Percentiles rank a stretch among this genome's conserved stretches.
phyloP scores from a whole-genome alignment of 2,329 filamentous ascomycete genomes.

The Scytalidium sp. region DNA sequence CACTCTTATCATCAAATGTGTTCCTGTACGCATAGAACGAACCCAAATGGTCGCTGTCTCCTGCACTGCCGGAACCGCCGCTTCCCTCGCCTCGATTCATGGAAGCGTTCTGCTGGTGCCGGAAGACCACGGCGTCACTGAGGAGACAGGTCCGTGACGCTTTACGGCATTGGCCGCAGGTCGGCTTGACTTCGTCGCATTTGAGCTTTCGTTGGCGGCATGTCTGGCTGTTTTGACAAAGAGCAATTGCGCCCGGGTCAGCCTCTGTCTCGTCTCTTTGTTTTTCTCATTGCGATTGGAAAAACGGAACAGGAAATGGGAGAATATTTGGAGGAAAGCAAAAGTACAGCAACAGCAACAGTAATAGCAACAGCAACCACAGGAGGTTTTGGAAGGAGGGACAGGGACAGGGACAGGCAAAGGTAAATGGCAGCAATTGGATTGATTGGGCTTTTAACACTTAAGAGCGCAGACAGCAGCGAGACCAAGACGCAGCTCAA shows the following conservation, averaged over 20 bases:
- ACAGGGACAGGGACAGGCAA: too few species aligned
- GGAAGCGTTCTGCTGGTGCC: conserved; percentile 67
- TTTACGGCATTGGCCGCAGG: conserved; percentile 56
- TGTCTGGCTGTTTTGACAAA: conserved; percentile 38
- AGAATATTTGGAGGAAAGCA: not conserved
- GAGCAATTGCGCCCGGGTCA: conserved; percentile 9
- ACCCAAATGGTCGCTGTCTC: conserved; percentile 41
- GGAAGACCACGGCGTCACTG: conserved; percentile 61
- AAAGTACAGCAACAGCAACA: too few species aligned
- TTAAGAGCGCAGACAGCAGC: too few species aligned
- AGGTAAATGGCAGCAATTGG: too few species aligned
- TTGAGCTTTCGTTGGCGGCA: conserved; percentile 62
- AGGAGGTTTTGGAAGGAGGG: too few species aligned
- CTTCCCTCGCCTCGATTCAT: conserved; percentile 48
- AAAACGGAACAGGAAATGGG: not conserved
- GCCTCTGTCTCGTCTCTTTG: too few species aligned
- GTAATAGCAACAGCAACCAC: too few species aligned
- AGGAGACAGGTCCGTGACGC: conserved; percentile 58
- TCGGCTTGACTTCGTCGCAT: conserved; percentile 60
- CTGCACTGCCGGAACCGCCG: conserved; percentile 33
- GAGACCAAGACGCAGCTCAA: too few species aligned
- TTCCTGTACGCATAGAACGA: conserved; percentile 66
- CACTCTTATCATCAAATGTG: conserved; percentile 56
- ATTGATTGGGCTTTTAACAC: too few species aligned
- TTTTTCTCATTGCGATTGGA: not conserved